Base-by-base conservation (phyloP, 2,329 filamentous ascomycete species). In the Cordyceps farinosa region DNA sequence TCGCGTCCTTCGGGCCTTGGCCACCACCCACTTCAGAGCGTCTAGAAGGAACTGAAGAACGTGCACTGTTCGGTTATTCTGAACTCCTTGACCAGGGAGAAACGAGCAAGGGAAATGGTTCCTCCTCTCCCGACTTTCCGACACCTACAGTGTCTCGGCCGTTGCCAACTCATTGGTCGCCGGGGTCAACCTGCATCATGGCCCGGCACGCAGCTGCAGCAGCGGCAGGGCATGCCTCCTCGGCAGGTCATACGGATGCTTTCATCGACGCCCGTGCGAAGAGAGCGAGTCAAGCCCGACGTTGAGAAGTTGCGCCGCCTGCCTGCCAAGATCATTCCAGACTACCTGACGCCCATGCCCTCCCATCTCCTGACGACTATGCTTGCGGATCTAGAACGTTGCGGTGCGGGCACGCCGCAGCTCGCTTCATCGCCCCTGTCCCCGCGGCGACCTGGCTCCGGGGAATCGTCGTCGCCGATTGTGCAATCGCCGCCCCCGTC, bases 311-410 rank as follows among this genome's bases (percentile, higher is more conserved):
- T 75, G 62, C 72, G 69, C 45, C 61, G 65, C 4, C 70, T 69
- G 5, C 69, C 70, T 0, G 64, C 74, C 53, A 79, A 76, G 65
- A 64, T 73, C 66, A 78, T 79, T 64, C 72, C 72, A 29, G 81
- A 83, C 71, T 73, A 75, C 65, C 75, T 84, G 52, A 81, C 83
- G 40, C 84, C 87, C 0, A 87, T 84, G 62, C 83, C 81, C 34
- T 88, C 87, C 0, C 80, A 87, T 74, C 85, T 91, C 52, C 83
- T 96, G 53, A 80, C 82, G 67, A 78, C 86, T 36, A 83, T 87
- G 9, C 81, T 94, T 1, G 71, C 76, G 54, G 84, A 86, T 67
- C 80, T 86, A 61, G 50, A 54, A 27, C 27, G 11, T 2, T 29
- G 47, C 11, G 54, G n/a, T n/a, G 5, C 17, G 34, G 27, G 38